A percentile compares a stretch with the other conserved stretches of the same genome.
phyloP scores from a whole-genome alignment of 176 grass and related monocot genomes.

The Puya raimondii region DNA sequence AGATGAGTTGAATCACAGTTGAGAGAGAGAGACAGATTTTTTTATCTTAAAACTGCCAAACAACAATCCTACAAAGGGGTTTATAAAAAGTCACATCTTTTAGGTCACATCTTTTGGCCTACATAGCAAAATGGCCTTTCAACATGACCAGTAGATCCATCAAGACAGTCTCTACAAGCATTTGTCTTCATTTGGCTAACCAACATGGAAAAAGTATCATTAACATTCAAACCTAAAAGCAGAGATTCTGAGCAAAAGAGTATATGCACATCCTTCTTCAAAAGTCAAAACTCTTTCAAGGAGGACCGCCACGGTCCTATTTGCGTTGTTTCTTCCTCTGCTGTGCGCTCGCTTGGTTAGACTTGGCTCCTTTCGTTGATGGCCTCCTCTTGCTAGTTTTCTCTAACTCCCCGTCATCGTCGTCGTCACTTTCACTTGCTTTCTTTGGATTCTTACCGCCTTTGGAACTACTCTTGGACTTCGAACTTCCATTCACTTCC shows the following conservation, averaged over 20 bases:
- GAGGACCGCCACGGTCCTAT: background rate
- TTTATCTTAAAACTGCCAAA: no score
- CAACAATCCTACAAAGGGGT: no score
- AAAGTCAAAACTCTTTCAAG: no score
- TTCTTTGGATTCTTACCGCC: conserved; percentile 6
- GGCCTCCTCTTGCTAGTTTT: conserved; percentile 15
- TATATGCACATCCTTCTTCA: no score
- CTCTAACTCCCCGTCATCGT: background rate
- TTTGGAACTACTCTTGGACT: background rate
- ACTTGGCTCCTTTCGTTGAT: conserved; percentile 3
- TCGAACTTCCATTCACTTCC: background rate
- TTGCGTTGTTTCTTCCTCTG: background rate
- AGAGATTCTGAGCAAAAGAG: background rate
- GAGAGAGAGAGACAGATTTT: no score
- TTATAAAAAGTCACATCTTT: no score
- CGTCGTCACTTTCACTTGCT: background rate
- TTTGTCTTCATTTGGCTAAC: background rate
- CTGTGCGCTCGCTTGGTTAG: background rate
- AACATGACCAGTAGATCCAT: background rate
- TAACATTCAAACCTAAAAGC: background rate
- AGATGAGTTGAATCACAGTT: no score
- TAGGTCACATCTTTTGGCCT: background rate
- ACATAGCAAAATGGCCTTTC: background rate
- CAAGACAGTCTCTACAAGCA: background rate
- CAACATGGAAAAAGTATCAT: background rate